phyloP scores from a whole-genome alignment of 768 basidiomycete species.

The Lanmaoa pseudosensibilis region DNA sequence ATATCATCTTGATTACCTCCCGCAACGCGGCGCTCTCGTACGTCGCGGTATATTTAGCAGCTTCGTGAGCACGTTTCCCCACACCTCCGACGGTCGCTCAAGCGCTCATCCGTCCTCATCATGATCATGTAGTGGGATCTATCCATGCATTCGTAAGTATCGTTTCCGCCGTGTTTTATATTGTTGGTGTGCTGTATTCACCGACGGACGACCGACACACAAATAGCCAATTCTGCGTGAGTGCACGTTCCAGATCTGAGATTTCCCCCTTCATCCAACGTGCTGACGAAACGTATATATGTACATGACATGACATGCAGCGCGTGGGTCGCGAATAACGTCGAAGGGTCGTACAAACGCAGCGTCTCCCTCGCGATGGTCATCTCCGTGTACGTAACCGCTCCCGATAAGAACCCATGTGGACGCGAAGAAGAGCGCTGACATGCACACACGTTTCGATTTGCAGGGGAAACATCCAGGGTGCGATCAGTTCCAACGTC shows the following conservation, averaged over 20 bases:
- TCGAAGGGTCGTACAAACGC: slow-evolving; percentile 76
- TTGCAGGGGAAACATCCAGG: slow-evolving; percentile 67
- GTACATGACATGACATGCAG: slow-evolving; percentile 19
- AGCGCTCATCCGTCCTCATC: background rate
- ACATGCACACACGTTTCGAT: background rate
- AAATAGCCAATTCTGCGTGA: slow-evolving; percentile 59
- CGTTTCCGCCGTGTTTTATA: background rate
- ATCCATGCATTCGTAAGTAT: slow-evolving; percentile 65
- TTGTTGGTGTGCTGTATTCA: background rate
- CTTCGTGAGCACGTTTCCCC: slow-evolving; percentile 45
- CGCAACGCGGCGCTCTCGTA: slow-evolving; percentile 65
- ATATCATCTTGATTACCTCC: slow-evolving; percentile 68
- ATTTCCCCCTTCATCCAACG: background rate
- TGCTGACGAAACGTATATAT: slow-evolving; percentile 2
- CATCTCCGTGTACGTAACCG: slow-evolving; percentile 52
- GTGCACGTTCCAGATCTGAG: slow-evolving; percentile 10
- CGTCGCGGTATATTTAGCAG: slow-evolving; percentile 69
- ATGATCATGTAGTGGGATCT: slow-evolving; percentile 56
- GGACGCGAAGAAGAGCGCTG: background rate
- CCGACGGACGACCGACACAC: background rate
- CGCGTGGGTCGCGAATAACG: slow-evolving; percentile 65
- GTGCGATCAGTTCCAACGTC: slow-evolving; percentile 76
- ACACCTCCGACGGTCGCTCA: too few relatives aligned
- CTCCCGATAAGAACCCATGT: background rate
- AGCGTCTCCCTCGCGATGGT: slow-evolving; percentile 70